A percentile compares a stretch with the other conserved stretches of the same genome.
phyloP scores from a whole-genome alignment of 805 yeast species.

The Sungouiella blattae region DNA sequence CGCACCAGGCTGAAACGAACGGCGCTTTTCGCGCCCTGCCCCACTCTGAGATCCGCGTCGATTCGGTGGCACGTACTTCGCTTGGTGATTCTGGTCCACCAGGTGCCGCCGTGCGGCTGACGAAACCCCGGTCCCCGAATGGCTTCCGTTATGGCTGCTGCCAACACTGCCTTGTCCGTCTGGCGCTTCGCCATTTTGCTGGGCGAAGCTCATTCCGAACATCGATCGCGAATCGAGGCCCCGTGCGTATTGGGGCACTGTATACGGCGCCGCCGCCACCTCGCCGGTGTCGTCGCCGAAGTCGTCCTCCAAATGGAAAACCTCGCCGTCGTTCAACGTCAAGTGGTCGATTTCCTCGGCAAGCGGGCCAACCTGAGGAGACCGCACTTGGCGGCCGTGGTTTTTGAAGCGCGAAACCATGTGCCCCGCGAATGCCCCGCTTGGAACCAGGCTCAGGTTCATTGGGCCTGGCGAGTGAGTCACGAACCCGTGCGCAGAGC shows the following conservation, averaged over 20 bases:
- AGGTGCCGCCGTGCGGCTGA: background rate
- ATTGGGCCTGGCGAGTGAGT: background rate
- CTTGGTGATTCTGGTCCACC: slow-evolving; percentile 20
- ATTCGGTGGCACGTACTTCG: slow-evolving; percentile 73
- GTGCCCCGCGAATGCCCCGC: background rate
- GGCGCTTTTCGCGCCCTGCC: slow-evolving; percentile 11
- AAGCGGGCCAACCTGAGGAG: slow-evolving; percentile 29
- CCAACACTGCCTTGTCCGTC: too few species aligned
- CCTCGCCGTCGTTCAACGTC: slow-evolving; percentile 32
- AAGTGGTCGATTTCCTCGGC: slow-evolving; percentile 36
- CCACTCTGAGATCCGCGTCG: slow-evolving; percentile 47
- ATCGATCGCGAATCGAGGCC: slow-evolving; percentile 3
- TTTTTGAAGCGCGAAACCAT: background rate
- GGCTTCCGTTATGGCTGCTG: slow-evolving; percentile 1
- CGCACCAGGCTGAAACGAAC: slow-evolving; percentile 11
- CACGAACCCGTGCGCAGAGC: too few species aligned
- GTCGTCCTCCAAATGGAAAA: slow-evolving; percentile 43
- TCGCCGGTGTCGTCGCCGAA: slow-evolving; percentile 5
- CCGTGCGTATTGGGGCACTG: slow-evolving; percentile 2
- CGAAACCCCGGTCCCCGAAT: background rate
- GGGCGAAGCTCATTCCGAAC: slow-evolving; percentile 1
- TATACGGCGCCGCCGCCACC: slow-evolving; percentile 1
- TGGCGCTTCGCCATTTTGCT: slow-evolving; percentile 1
- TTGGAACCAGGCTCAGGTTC: too few species aligned
- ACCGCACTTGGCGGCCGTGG: background rate